Conservation (phyloP, 129 eudicot species). For the Flaveria linearis region DNA sequence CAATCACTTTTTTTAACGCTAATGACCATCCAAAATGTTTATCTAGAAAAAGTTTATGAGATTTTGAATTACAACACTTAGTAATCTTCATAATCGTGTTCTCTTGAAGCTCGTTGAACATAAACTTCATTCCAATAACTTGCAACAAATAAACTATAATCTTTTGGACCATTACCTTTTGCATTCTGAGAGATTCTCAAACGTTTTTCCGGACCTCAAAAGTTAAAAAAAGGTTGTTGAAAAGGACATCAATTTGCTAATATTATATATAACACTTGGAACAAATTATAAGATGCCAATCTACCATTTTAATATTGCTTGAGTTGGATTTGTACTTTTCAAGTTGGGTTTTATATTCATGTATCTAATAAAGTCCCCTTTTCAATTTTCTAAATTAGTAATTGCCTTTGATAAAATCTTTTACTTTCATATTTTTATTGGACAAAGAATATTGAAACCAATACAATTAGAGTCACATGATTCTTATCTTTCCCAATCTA, state of each 20-base stretch:
- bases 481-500: constrained; percentile 16
- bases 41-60: too few relatives aligned
- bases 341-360: not conserved
- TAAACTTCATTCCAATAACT: not conserved
- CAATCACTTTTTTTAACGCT: not conserved
- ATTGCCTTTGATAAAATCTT: not conserved
- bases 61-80: too few relatives aligned
- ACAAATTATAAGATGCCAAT: constrained; percentile 31
- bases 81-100: too few relatives aligned
- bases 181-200: constrained; percentile 36
- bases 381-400: not conserved
- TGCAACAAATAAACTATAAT: not conserved
- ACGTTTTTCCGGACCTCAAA: constrained; percentile 38
- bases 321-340: constrained; percentile 32
- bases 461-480: constrained; percentile 35
- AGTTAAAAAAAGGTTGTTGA: constrained; percentile 24
- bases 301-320: constrained; percentile 21
- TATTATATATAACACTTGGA: constrained; percentile 23
- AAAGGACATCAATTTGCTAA: constrained; percentile 29
- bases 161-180: constrained; percentile 31
- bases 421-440: not conserved
- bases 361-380: constrained; percentile 16
- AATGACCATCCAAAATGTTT: too few relatives aligned
- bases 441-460: constrained; percentile 8
- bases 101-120: not conserved